Conservation (phyloP, 768 basidiomycete genomes). For the Suillus lakei region DNA sequence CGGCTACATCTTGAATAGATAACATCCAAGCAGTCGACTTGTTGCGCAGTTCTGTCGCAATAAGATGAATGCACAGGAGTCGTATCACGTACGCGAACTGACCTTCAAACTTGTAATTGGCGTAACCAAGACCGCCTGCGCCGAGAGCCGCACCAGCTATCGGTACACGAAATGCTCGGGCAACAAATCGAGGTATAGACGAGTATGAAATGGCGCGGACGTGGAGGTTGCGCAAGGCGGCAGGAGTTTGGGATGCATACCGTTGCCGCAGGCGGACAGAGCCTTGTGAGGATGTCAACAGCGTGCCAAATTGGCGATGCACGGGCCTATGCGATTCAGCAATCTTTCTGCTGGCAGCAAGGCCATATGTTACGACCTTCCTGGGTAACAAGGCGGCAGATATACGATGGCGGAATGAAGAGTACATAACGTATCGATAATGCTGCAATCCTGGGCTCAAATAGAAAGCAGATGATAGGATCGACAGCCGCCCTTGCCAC, state of each 20-base stretch:
- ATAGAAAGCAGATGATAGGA: not conserved
- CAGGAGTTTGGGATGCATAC: slow-evolving; percentile 46
- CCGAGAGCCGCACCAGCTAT: slow-evolving; percentile 89
- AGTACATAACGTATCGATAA: slow-evolving; percentile 42
- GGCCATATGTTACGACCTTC: slow-evolving; percentile 59
- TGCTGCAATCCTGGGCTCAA: not conserved
- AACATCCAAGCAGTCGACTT: slow-evolving; percentile 69
- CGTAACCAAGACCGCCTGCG: slow-evolving; percentile 90
- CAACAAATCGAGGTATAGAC: slow-evolving; percentile 81
- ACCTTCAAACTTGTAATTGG: slow-evolving; percentile 98
- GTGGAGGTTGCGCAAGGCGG: slow-evolving; percentile 66
- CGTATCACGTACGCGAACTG: slow-evolving; percentile 23
- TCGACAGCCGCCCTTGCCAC: not conserved
- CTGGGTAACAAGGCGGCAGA: slow-evolving; percentile 36
- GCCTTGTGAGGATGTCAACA: slow-evolving; percentile 49
- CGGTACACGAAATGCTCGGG: slow-evolving; percentile 86
- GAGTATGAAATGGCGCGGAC: slow-evolving; percentile 82
- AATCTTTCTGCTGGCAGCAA: slow-evolving; percentile 46
- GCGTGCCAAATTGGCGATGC: slow-evolving; percentile 62
- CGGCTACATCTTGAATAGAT: slow-evolving; percentile 68
- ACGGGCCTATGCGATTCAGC: slow-evolving; percentile 44
- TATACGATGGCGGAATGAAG: slow-evolving; percentile 45
- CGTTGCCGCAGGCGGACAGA: slow-evolving; percentile 49
- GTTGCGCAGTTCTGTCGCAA: slow-evolving; percentile 67
- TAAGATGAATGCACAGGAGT: slow-evolving; percentile 5